Conservation (phyloP, 2,329 filamentous ascomycete genomes). For the Aspergillus costaricaensis region DNA sequence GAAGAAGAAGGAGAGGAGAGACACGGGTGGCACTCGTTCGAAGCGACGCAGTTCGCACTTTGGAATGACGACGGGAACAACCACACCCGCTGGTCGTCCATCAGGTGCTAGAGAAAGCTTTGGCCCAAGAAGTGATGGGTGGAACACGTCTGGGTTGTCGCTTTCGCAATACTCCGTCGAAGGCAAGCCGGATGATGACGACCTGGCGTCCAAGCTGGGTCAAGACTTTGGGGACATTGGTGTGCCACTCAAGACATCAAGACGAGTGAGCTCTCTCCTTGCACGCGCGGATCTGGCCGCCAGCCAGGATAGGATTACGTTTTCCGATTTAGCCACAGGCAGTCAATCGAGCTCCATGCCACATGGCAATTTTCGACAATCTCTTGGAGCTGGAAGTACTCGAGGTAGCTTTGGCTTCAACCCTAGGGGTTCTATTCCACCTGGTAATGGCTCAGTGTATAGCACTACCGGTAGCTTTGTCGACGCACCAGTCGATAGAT, state of each 20-base stretch:
- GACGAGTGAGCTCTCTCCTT: slow-evolving; percentile 87
- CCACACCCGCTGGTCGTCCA: slow-evolving; percentile 70
- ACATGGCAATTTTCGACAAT: slow-evolving; percentile 63
- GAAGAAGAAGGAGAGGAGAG: slow-evolving; percentile 48
- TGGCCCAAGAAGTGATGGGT: slow-evolving; percentile 53
- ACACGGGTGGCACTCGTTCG: slow-evolving; percentile 64
- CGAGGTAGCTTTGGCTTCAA: slow-evolving; percentile 62
- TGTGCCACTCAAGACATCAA: slow-evolving; percentile 61
- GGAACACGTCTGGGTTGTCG: slow-evolving; percentile 45
- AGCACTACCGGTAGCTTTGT: slow-evolving; percentile 62
- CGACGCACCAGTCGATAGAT: slow-evolving; percentile 67
- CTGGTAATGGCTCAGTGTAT: slow-evolving; percentile 49
- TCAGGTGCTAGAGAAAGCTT: slow-evolving; percentile 76
- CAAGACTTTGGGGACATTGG: slow-evolving; percentile 62
- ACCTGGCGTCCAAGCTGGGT: slow-evolving; percentile 69
- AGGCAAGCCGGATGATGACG: slow-evolving; percentile 60
- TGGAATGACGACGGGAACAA: slow-evolving; percentile 66
- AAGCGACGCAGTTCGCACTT: slow-evolving; percentile 68
- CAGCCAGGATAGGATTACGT: slow-evolving; percentile 78
- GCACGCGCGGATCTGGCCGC: slow-evolving; percentile 84
- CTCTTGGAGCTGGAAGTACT: slow-evolving; percentile 67
- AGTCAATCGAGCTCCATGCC: slow-evolving; percentile 36
- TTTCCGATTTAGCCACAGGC: slow-evolving; percentile 67
- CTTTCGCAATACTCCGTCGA: slow-evolving; percentile 45
- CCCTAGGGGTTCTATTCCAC: slow-evolving; percentile 58